Base-by-base conservation (phyloP, 2,329 filamentous ascomycete genomes). In the Trichoderma harzianum region DNA sequence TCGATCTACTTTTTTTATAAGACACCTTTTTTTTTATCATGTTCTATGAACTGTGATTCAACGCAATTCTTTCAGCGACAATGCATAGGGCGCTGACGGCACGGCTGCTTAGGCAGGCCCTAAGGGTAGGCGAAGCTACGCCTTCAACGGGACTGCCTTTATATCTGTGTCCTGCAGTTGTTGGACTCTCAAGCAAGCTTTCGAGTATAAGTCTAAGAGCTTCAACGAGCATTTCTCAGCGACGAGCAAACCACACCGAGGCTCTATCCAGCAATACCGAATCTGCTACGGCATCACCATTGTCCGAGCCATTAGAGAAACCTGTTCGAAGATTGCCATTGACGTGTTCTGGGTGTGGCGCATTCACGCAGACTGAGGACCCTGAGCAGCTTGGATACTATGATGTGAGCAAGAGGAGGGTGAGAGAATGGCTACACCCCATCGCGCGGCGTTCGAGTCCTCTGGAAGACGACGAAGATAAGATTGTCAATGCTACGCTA, bases 291-390 rank as follows among this genome's bases (percentile, higher is more conserved):
- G 7, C 34, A 4, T 7, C 55, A 1, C 30, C n/a, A 30, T 5
- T n/a, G 5, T 4, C 69, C 12, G 62, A 68, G 7, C 30, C 34
- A 18, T 30, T 21, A 10, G 58, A 36, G 16, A 14, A 58, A 1
- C 64, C 73, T 4, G 68, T 51, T 14, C 77, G 78, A 51, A 76
- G 74, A 58, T 81, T 92, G 1, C 90, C 90, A 0, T 76, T 84
- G 12, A 88, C 87, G 74, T 92, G 90, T 75, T 84, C 85, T 14
- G 90, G 90, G 43, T 92, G 90, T 77, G 90, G 90, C 58, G 90
- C 90, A 16, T 84, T 91, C 75, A 84, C 88, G 60, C 90, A 92
- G 78, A 89, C 85, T 0, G 78, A 78, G 0, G 79, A 86, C 21
- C 79, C 86, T 1, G 79, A 85, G 32, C 81, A 86, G 72, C 82